Evolutionary conservation across 768 basidiomycete species (phyloP), one percentile per base, ranked within the genome.

Genomic region (Austroboletus eburneus): DNA sequence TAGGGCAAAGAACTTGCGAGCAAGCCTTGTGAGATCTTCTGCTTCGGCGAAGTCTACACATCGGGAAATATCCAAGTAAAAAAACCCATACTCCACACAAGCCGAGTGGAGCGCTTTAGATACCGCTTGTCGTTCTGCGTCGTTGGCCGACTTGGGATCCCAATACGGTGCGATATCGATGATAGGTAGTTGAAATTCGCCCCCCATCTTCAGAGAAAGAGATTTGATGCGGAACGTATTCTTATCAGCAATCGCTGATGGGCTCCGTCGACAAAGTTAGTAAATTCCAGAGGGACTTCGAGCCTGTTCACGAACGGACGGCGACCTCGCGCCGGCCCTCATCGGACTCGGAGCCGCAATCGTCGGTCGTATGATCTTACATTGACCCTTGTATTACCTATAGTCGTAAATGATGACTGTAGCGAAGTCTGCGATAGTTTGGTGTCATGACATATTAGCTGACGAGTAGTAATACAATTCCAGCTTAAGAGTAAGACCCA

Each of bases 71-170:
- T 91, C 78, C 38, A 93, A 72, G 65, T 94, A 95, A 70, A 95
- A 93, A 75, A 95, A 95, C 0, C 92, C 92, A 45, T 80, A 89
- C 44, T 86, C 71, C 18, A 86, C 58, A 57, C 89, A 90, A 8
- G 90, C 89, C 0, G 67, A 60, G 57, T 91, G 91, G 16, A 94
- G 66, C 0, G 80, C 78, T 10, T 74, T 72, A 21, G 78, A 73
- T 1, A 69, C 66, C 2, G 74, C 70, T 36, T 78, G 73, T 20
- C 73, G 72, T 24, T 69, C 67, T 4, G 54, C 40, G 30, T 65
- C 61, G 27, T 57, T 45, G 22, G 48, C 29, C 5, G 65, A 62
- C 41, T 67, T 65, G 12, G 61, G 50, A 34, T 67, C 61, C 33
- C 86, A 67, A 57, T 81, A 87, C 1, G 90, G 84, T 3, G 78